phyloP scores from a whole-genome alignment of 768 basidiomycete species.

The Lactarius pseudohatsudake region DNA sequence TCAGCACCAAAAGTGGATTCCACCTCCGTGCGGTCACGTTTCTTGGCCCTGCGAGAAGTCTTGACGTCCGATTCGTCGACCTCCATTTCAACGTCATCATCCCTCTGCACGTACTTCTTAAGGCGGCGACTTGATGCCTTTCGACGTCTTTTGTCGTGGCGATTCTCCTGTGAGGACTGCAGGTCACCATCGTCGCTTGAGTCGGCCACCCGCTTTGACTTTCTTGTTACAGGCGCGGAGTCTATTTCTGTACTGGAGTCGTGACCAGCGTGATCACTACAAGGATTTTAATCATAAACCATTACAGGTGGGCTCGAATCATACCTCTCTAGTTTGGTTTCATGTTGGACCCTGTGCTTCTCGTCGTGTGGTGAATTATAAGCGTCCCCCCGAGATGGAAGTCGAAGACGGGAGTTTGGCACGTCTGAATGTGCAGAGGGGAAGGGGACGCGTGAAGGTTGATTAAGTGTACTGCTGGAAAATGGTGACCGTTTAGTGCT shows the following conservation, averaged over 20 bases:
- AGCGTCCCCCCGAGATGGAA: background rate
- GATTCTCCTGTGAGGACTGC: slow-evolving; percentile 22
- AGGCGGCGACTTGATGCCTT: slow-evolving; percentile 26
- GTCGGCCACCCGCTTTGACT: slow-evolving; percentile 28
- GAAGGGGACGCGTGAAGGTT: slow-evolving; percentile 1
- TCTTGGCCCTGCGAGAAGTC: slow-evolving; percentile 52
- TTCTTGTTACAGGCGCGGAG: slow-evolving; percentile 7
- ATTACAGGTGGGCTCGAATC: background rate
- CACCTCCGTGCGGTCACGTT: slow-evolving; percentile 73
- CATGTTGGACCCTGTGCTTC: background rate
- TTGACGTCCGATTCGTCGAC: slow-evolving; percentile 40
- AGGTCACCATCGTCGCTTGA: slow-evolving; percentile 28
- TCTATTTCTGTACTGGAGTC: slow-evolving; percentile 16
- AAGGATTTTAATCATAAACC: background rate
- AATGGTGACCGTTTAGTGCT: slow-evolving; percentile 16
- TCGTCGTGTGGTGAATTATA: slow-evolving; percentile 7
- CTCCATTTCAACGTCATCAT: slow-evolving; percentile 44
- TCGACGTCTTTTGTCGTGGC: slow-evolving; percentile 28
- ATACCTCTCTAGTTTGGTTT: slow-evolving; percentile 8
- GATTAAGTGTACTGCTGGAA: background rate
- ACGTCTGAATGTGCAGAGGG: slow-evolving; percentile 6
- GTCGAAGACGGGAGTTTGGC: slow-evolving; percentile 3
- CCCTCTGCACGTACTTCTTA: slow-evolving; percentile 14
- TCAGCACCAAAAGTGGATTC: slow-evolving; percentile 71
- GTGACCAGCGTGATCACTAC: slow-evolving; percentile 11